These are phyloP conservation scores for Ceraceosorus guamensis DNA, from an alignment of 1,284 basidiomycete genomes.

Conservation along the genomic window DNA sequence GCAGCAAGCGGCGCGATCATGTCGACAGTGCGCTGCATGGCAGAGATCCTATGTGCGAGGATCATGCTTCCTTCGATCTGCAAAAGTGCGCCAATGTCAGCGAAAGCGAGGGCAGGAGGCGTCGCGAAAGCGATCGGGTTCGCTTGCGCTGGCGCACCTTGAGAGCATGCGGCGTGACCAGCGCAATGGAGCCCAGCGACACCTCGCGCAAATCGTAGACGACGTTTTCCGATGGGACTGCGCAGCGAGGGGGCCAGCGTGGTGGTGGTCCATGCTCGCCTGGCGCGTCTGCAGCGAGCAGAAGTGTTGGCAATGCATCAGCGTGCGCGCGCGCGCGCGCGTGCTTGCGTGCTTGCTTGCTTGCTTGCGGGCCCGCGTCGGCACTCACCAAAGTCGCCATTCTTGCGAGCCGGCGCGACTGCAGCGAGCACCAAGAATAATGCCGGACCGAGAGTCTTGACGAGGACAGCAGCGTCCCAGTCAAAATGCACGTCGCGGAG, in stretches of 20 bases:
- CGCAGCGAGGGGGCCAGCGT: constrained; percentile 27
- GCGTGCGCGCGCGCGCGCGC: too few species aligned
- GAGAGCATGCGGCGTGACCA: constrained; percentile 64
- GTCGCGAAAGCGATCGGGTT: neutral
- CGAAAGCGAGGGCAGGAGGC: neutral
- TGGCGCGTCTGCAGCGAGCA: too few species aligned
- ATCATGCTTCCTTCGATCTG: constrained; percentile 50
- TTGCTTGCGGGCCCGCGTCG: neutral
- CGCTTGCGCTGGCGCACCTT: constrained; percentile 52
- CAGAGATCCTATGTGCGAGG: constrained; percentile 56
- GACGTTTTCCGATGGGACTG: constrained; percentile 53
- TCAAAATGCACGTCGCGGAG: constrained; percentile 75
- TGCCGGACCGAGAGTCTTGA: constrained; percentile 60
- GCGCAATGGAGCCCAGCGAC: constrained; percentile 65
- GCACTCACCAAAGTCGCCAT: constrained; percentile 49
- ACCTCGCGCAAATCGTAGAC: constrained; percentile 67
- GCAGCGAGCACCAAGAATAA: constrained; percentile 70
- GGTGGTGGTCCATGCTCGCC: too few species aligned
- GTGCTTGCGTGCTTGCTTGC: too few species aligned
- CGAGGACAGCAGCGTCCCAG: constrained; percentile 65
- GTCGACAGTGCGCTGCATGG: constrained; percentile 52
- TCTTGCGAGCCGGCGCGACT: constrained; percentile 53
- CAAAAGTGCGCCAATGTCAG: neutral
- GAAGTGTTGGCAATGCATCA: too few species aligned
- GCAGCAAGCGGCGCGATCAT: constrained; percentile 5